Percentiles rank a stretch among this genome's conserved stretches.
These are phyloP conservation scores for Mycena metata DNA, from an alignment of 768 basidiomycete species.

Conservation along the genomic window DNA sequence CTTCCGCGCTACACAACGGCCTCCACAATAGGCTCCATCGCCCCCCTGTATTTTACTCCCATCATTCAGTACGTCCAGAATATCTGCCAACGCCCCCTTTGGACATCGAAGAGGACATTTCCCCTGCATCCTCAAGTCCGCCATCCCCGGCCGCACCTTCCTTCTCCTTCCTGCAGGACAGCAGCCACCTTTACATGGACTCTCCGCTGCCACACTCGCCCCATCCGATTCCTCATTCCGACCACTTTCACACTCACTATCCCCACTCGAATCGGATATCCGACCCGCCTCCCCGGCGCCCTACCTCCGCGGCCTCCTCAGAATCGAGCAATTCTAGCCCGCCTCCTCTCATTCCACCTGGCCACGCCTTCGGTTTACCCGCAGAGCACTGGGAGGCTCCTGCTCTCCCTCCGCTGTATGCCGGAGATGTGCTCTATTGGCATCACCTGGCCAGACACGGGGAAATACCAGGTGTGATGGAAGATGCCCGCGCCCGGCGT, in stretches of 20 bases:
- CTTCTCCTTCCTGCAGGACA: slow-evolving; percentile 42
- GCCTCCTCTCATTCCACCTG: slow-evolving; percentile 45
- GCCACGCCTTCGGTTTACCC: slow-evolving; percentile 44
- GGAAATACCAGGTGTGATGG: slow-evolving; percentile 77
- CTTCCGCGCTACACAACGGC: slow-evolving; percentile 31
- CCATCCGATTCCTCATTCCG: slow-evolving; percentile 33
- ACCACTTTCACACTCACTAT: slow-evolving; percentile 44
- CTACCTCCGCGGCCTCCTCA: slow-evolving; percentile 38
- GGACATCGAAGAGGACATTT: slow-evolving; percentile 51
- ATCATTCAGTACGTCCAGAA: slow-evolving; percentile 46
- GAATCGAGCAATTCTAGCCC: slow-evolving; percentile 40
- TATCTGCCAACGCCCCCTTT: slow-evolving; percentile 56
- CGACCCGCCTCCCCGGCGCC: slow-evolving; percentile 31
- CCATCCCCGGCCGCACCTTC: slow-evolving; percentile 43
- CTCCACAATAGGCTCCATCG: slow-evolving; percentile 23
- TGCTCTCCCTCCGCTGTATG: slow-evolving; percentile 56
- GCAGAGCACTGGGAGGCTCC: slow-evolving; percentile 58
- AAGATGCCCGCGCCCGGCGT: slow-evolving; percentile 70
- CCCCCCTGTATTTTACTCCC: slow-evolving; percentile 31
- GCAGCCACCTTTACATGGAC: slow-evolving; percentile 34
- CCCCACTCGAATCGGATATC: slow-evolving; percentile 37
- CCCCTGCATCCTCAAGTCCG: slow-evolving; percentile 44
- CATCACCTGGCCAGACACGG: slow-evolving; percentile 80
- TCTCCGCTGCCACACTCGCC: slow-evolving; percentile 25
- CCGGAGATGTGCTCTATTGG: slow-evolving; percentile 80